Percentiles rank a stretch among this genome's conserved stretches.
These are phyloP conservation scores for Boletus reticuloceps DNA, from an alignment of 768 basidiomycete genomes.

Conservation along the genomic window DNA sequence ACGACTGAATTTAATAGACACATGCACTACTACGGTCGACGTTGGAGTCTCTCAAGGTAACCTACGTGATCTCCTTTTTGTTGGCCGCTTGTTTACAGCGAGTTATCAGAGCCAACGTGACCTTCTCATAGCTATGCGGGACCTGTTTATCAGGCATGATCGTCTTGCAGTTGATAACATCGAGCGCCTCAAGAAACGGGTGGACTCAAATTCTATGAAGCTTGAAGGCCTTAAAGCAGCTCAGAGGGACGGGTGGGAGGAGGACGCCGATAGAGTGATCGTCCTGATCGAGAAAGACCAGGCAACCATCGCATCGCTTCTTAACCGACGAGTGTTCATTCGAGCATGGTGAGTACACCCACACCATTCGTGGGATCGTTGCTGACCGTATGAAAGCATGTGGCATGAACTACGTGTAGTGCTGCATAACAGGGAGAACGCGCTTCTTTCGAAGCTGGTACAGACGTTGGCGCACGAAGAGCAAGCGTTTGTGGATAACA, in stretches of 20 bases:
- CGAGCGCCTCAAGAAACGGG: slow-evolving; percentile 82
- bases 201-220: slow-evolving; percentile 72
- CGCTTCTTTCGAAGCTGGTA: slow-evolving; percentile 70
- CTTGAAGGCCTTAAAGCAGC: slow-evolving; percentile 69
- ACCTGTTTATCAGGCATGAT: slow-evolving; percentile 84
- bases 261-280: slow-evolving; percentile 76
- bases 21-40: slow-evolving; percentile 62
- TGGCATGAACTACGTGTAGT: slow-evolving; percentile 97
- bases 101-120: slow-evolving; percentile 67
- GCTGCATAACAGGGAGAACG: slow-evolving; percentile 86
- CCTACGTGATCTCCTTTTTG: neutral
- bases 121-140: slow-evolving; percentile 82
- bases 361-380: neutral
- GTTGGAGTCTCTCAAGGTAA: slow-evolving; percentile 75
- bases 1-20: slow-evolving; percentile 43
- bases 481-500: slow-evolving; percentile 59
- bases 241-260: slow-evolving; percentile 82
- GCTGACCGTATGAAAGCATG: slow-evolving; percentile 51
- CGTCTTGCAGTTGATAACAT: slow-evolving; percentile 88
- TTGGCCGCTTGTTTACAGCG: slow-evolving; percentile 9
- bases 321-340: slow-evolving; percentile 82
- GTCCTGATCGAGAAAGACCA: slow-evolving; percentile 82
- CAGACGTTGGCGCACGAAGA: slow-evolving; percentile 76
- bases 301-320: slow-evolving; percentile 66
- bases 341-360: slow-evolving; percentile 65